phyloP scores from a whole-genome alignment of 495 filamentous ascomycete genomes.

The Staphylotrichum tortipilum region DNA sequence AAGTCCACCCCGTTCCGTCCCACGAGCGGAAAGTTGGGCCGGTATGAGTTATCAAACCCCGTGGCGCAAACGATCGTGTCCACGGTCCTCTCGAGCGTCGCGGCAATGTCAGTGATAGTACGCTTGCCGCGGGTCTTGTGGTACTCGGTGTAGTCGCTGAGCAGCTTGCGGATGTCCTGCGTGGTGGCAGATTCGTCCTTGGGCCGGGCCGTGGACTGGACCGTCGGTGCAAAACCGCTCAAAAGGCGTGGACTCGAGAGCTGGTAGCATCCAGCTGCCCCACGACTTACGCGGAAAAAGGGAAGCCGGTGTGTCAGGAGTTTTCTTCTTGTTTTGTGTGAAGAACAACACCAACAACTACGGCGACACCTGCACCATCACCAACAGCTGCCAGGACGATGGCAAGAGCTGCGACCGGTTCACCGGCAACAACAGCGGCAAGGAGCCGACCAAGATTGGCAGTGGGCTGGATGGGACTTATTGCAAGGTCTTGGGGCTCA shows the following conservation, averaged over 20 bases:
- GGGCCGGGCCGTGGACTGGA: too few relatives aligned
- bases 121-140: too few relatives aligned
- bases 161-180: too few relatives aligned
- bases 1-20: background rate
- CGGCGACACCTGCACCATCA: slow-evolving; percentile 35
- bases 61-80: background rate
- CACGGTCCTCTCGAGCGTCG: background rate
- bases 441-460: slow-evolving; percentile 31
- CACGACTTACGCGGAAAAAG: too few relatives aligned
- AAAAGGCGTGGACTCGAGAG: too few relatives aligned
- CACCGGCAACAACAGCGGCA: slow-evolving; percentile 34
- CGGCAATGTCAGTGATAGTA: too few relatives aligned
- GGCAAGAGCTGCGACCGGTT: slow-evolving; percentile 34
- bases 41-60: background rate
- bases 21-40: background rate
- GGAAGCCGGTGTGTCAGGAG: too few relatives aligned
- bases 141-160: too few relatives aligned
- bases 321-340: too few relatives aligned
- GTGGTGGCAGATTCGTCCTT: too few relatives aligned
- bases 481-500: slow-evolving; percentile 8
- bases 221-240: too few relatives aligned
- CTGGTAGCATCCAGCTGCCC: too few relatives aligned
- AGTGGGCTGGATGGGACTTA: slow-evolving; percentile 18
- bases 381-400: slow-evolving; percentile 22
- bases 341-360: slow-evolving; percentile 47